Evolutionary conservation across 495 filamentous ascomycete genomes (phyloP).

Genomic region (Penicillium cinerascens): DNA sequence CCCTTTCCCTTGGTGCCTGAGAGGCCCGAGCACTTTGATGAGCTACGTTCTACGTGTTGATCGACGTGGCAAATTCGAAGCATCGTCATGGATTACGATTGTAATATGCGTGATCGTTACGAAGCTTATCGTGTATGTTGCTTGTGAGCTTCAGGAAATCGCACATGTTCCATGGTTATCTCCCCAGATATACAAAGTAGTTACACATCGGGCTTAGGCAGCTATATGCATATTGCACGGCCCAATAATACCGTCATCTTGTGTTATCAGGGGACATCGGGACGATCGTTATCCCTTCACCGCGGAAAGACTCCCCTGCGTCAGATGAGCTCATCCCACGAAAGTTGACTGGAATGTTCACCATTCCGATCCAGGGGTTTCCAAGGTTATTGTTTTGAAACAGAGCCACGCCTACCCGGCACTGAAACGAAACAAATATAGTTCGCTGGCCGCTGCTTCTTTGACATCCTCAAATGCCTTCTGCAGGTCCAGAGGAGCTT

Average conservation of each 20-base stretch:
- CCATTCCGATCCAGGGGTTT: conserved; percentile 24
- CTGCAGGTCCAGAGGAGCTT: conserved; percentile 21
- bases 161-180: not conserved
- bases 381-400: conserved; percentile 16
- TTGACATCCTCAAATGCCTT: conserved; percentile 8
- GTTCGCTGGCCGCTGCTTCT: conserved; percentile 1
- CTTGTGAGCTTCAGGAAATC: not conserved
- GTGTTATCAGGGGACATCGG: not conserved
- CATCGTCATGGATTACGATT: not conserved
- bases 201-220: not conserved
- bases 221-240: not conserved
- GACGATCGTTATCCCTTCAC: not conserved
- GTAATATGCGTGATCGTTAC: not conserved
- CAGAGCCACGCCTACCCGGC: conserved; percentile 11
- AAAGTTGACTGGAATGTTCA: conserved; percentile 15
- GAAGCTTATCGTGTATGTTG: not conserved
- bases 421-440: conserved; percentile 14
- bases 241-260: not conserved
- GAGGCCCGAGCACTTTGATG: not conserved
- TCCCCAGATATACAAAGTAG: not conserved
- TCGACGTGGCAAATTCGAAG: not conserved
- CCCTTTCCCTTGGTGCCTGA: not conserved
- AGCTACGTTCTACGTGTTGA: not conserved
- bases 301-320: not conserved
- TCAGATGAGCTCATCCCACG: conserved; percentile 11